Evolutionary conservation across 192 early-diverging fungal species (phyloP), one percentile per base, ranked within the genome.

Genomic region (Coemansia sp.): DNA sequence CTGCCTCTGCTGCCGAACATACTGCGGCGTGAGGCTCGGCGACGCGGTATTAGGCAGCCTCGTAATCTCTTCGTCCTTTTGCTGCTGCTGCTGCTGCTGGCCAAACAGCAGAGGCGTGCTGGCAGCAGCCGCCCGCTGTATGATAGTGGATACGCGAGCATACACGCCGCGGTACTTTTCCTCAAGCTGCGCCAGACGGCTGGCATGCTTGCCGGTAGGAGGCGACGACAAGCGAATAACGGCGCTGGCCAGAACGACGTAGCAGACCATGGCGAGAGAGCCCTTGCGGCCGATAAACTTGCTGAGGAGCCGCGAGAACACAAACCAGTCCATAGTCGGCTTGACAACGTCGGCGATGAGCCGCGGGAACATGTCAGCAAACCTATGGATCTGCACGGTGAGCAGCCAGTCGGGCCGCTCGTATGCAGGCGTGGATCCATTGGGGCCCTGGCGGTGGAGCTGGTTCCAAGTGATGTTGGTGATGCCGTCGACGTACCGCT

Each of bases 381-480:
- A 84, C 27, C 82, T 36, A 65, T 84, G 82, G 51, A 84, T 78
- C 68, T 84, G 82, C 53, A 84, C 77, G 0, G 82, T 78, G 46
- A 84, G 70, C 67, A 84, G 82, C 82, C 82, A 84, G 71, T 79
- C 77, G 0, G 82, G 73, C 27, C 82, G 73, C 42, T 78, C 82
- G 25, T 53, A 68, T 0, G 76, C 73, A 0, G 81, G 73, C 15
- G 70, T 69, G 4, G 76, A 67, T 0, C 70, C 70, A 11, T 62
- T 59, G 14, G 59, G 51, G 0, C 78, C 73, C 42, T 74, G 75
- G 31, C 46, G 72, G 60, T 82, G 75, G 5, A 74, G 63, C 70
- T 81, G 78, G 55, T 58, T 82, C 80, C 80, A 82, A 8, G 80
- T 75, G n/a, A 82, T 82, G 51, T 84, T 78, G 15, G 82, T 84